These are phyloP conservation scores for Fragaria nilgerrensis DNA, from an alignment of 306 rosid genomes.

Conservation along the genomic window DNA sequence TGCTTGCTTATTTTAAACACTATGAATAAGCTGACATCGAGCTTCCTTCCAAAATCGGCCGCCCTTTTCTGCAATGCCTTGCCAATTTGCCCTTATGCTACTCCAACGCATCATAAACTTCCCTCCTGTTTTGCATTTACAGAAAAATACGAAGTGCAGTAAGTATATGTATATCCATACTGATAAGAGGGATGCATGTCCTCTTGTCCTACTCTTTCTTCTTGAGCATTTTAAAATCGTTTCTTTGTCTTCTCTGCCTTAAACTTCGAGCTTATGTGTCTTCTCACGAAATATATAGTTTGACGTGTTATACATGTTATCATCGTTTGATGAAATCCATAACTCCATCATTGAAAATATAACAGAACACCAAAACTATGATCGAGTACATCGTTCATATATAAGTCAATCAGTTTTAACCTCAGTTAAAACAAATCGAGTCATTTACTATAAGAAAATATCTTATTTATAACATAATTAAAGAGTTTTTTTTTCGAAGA, in stretches of 20 bases:
- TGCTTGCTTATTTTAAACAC: neutral
- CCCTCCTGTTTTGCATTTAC: neutral
- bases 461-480: too few species aligned
- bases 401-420: neutral
- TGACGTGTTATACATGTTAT: neutral
- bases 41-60: constrained; percentile 16
- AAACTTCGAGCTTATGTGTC: neutral
- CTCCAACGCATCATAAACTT: neutral
- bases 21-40: neutral
- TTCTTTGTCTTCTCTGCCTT: neutral
- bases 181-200: neutral
- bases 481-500: too few species aligned
- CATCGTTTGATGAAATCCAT: neutral
- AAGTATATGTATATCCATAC: neutral
- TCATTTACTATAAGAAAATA: neutral
- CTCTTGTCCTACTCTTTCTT: neutral
- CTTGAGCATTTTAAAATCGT: neutral
- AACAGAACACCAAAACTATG: neutral
- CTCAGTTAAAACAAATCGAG: neutral
- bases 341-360: neutral
- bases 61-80: constrained; percentile 5
- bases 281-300: neutral
- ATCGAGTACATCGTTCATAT: neutral
- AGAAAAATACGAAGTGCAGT: neutral
- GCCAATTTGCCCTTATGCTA: constrained; percentile 1